Conservation (phyloP, 805 yeast genomes). For the Nakazawaea sp. region DNA sequence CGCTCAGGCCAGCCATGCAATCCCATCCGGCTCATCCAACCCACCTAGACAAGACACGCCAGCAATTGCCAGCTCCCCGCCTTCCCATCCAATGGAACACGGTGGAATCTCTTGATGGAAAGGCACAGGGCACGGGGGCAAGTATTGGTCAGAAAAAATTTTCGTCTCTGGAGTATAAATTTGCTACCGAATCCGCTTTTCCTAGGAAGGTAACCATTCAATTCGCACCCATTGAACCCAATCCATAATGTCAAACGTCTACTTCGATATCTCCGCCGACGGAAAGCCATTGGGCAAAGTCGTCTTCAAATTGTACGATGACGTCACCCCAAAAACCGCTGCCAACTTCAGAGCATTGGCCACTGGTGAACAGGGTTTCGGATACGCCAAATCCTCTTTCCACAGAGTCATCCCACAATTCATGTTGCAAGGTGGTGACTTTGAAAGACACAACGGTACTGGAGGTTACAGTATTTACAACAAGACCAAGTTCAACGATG, state of each 20-base stretch:
- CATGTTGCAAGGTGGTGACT: slow-evolving; percentile 95
- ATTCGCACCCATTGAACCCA: background rate
- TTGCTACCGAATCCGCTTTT: too few relatives aligned
- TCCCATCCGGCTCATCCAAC: too few relatives aligned
- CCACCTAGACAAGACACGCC: too few relatives aligned
- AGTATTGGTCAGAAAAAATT: too few relatives aligned
- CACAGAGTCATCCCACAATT: slow-evolving; percentile 95
- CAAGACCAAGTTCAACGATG: slow-evolving; percentile 62
- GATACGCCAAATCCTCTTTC: slow-evolving; percentile 79
- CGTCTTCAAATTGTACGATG: slow-evolving; percentile 82
- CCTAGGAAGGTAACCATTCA: too few relatives aligned
- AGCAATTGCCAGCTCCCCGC: too few relatives aligned
- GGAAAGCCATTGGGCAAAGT: slow-evolving; percentile 69
- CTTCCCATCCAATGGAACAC: too few relatives aligned
- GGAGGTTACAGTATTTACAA: slow-evolving; percentile 91
- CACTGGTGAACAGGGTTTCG: slow-evolving; percentile 88
- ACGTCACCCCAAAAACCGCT: slow-evolving; percentile 91
- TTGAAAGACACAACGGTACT: slow-evolving; percentile 77
- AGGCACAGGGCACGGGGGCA: too few relatives aligned
- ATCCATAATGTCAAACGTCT: slow-evolving; percentile 29
- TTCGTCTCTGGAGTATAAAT: too few relatives aligned
- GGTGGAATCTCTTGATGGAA: too few relatives aligned
- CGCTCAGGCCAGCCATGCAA: too few relatives aligned
- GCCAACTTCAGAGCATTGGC: slow-evolving; percentile 93
- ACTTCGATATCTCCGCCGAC: slow-evolving; percentile 34